Percentiles rank a stretch among this genome's conserved stretches.
Evolutionary conservation across 495 filamentous ascomycete species (phyloP).

Genomic region (Hypoxylon fuscum): DNA sequence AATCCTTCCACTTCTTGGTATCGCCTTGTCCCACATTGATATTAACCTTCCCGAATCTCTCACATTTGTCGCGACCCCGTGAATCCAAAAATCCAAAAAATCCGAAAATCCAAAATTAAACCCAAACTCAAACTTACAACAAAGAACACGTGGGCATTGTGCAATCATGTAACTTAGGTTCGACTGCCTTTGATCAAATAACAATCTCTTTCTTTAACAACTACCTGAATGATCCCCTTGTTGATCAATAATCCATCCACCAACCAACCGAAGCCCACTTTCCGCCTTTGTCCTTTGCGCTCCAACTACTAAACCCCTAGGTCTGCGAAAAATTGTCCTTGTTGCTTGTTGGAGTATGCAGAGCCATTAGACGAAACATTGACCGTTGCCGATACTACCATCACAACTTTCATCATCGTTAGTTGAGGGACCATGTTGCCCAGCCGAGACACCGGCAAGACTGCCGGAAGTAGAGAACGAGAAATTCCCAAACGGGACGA

Average conservation of each 20-base stretch:
- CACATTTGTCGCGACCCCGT: slow-evolving; percentile 18
- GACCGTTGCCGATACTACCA: slow-evolving; percentile 9
- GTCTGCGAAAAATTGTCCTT: neutral
- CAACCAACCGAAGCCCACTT: slow-evolving; percentile 21
- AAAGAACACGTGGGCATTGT: slow-evolving; percentile 7
- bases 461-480: slow-evolving; percentile 24
- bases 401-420: too few relatives aligned
- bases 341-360: slow-evolving; percentile 13
- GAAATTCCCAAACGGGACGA: slow-evolving; percentile 59
- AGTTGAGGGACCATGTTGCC: slow-evolving; percentile 43
- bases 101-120: slow-evolving; percentile 15
- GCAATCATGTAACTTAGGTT: slow-evolving; percentile 13
- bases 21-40: slow-evolving; percentile 9
- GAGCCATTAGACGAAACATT: slow-evolving; percentile 14
- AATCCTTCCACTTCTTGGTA: slow-evolving; percentile 29
- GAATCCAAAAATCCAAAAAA: slow-evolving; percentile 19
- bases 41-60: slow-evolving; percentile 7
- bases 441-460: slow-evolving; percentile 37
- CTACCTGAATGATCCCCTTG: neutral
- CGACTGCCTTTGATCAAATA: neutral
- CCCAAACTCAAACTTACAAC: too few relatives aligned
- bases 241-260: slow-evolving; percentile 3
- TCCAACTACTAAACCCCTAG: slow-evolving; percentile 9
- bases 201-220: neutral
- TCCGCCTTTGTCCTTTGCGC: slow-evolving; percentile 18